Evolutionary conservation across 106 monocot genomes (phyloP).

Genomic region (Dendrobium chrysotoxum): DNA sequence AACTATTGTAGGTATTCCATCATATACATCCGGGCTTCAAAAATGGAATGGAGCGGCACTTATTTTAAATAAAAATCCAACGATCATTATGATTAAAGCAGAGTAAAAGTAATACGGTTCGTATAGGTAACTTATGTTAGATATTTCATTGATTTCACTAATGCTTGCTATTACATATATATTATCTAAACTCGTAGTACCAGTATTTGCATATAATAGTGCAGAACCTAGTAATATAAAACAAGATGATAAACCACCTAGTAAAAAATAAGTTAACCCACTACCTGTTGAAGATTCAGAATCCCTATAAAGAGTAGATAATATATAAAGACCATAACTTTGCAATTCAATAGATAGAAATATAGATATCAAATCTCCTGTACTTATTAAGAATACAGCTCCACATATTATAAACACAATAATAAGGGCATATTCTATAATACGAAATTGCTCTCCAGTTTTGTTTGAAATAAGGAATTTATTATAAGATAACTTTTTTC

Average conservation of each 20-base stretch:
- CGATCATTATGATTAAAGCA: background rate
- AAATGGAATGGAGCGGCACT: conserved; percentile 11
- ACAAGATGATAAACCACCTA: conserved; percentile 8
- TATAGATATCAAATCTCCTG: conserved; percentile 1
- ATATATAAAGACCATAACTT: conserved; percentile 8
- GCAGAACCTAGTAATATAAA: conserved; percentile 3
- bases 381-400: conserved; percentile 5
- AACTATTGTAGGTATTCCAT: conserved; percentile 9
- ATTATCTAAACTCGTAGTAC: conserved; percentile 8
- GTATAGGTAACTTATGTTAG: background rate
- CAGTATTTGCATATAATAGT: conserved; percentile 6
- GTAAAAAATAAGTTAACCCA: conserved; percentile 10
- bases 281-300: conserved; percentile 2
- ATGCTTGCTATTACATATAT: background rate
- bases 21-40: conserved; percentile 6
- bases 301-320: conserved; percentile 6
- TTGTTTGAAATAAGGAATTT: background rate
- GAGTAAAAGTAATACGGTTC: background rate
- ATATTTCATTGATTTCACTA: background rate
- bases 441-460: conserved; percentile 1
- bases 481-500: background rate
- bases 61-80: conserved; percentile 11
- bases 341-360: conserved; percentile 1
- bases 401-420: conserved; percentile 1
- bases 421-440: conserved; percentile 10